Conservation (phyloP, 352 stramenopile genomes). For the Phytophthora palmivora region DNA sequence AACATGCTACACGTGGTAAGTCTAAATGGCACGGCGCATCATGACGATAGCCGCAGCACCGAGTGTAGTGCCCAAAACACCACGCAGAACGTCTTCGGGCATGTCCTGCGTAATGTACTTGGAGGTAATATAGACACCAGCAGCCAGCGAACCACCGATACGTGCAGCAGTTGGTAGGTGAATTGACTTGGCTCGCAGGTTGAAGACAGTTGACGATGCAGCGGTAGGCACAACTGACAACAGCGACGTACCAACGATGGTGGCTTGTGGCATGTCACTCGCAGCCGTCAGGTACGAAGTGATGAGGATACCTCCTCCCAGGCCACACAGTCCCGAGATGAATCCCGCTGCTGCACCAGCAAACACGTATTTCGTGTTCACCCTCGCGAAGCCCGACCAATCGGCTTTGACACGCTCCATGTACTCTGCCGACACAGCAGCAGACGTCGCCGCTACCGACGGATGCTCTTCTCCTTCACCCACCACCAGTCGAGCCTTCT, state of each 20-base stretch:
- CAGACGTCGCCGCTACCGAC: slow-evolving; percentile 25
- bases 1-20: slow-evolving; percentile 10
- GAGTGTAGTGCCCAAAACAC: slow-evolving; percentile 76
- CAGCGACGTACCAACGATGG: slow-evolving; percentile 87
- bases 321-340: slow-evolving; percentile 84
- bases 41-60: slow-evolving; percentile 79
- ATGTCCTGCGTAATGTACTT: slow-evolving; percentile 87
- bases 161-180: slow-evolving; percentile 75
- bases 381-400: slow-evolving; percentile 49
- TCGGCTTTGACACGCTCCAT: slow-evolving; percentile 51
- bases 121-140: slow-evolving; percentile 78
- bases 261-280: slow-evolving; percentile 86
- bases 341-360: slow-evolving; percentile 82
- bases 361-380: slow-evolving; percentile 82
- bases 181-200: slow-evolving; percentile 80
- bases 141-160: slow-evolving; percentile 69
- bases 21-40: slow-evolving; percentile 78
- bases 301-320: slow-evolving; percentile 88
- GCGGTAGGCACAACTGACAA: slow-evolving; percentile 84
- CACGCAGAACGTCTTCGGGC: slow-evolving; percentile 75
- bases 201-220: slow-evolving; percentile 82
- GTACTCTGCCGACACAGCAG: slow-evolving; percentile 46
- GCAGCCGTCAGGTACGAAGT: slow-evolving; percentile 86
- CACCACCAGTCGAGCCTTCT: slow-evolving; percentile 14
- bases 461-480: slow-evolving; percentile 13